A percentile compares a stretch with the other conserved stretches of the same genome.
phyloP scores from a whole-genome alignment of 305 asterid genomes.

The Euphrasia arctica region DNA sequence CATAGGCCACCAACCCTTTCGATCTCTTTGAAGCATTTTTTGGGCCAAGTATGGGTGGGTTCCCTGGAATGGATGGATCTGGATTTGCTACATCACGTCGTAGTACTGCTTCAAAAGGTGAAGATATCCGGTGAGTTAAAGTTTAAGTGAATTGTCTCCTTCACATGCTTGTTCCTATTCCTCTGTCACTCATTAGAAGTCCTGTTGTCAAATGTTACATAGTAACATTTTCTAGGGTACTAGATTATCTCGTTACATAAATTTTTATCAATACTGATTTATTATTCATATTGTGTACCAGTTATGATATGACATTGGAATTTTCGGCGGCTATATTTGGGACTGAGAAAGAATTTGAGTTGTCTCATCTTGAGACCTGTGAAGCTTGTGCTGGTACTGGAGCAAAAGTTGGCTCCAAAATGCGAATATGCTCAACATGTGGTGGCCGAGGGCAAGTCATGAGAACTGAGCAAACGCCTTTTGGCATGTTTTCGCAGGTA shows the following conservation, averaged over 20 bases:
- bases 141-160: slow-evolving; percentile 18
- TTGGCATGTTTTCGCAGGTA: slow-evolving; percentile 99
- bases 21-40: slow-evolving; percentile 98
- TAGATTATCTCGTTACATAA: slow-evolving; percentile 18
- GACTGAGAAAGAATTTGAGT: slow-evolving; percentile 88
- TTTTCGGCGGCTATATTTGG: slow-evolving; percentile 94
- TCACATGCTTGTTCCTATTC: slow-evolving; percentile 23
- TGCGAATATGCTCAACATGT: slow-evolving; percentile 96
- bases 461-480: slow-evolving; percentile 99
- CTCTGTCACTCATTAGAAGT: slow-evolving; percentile 10
- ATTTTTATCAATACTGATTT: slow-evolving; percentile 24
- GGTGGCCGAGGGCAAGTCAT: slow-evolving; percentile 99
- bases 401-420: slow-evolving; percentile 91
- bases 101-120: slow-evolving; percentile 83
- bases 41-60: slow-evolving; percentile 90
- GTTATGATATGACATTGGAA: slow-evolving; percentile 87
- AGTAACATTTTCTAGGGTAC: slow-evolving; percentile 15
- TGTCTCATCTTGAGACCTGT: slow-evolving; percentile 95
- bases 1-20: slow-evolving; percentile 84
- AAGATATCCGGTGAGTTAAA: slow-evolving; percentile 93
- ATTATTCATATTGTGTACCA: slow-evolving; percentile 36
- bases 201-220: slow-evolving; percentile 13
- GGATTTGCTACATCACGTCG: slow-evolving; percentile 85
- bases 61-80: slow-evolving; percentile 77
- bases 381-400: slow-evolving; percentile 92